phyloP scores from a whole-genome alignment of 108 stramenopile species.

The Parietichytrium sp. region DNA sequence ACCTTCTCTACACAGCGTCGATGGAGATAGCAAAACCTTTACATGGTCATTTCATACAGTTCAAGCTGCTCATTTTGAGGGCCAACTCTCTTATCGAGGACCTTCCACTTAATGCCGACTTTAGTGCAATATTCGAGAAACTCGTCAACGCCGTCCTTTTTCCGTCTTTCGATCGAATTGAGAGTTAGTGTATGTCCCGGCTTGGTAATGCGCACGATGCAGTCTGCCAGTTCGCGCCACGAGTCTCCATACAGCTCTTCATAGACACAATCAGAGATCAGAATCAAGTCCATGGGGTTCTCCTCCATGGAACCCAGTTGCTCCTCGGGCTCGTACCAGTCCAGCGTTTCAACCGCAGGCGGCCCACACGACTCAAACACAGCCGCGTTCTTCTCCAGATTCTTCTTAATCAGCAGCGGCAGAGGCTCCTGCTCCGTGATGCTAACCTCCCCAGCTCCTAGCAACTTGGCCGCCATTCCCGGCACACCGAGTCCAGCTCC shows the following conservation, averaged over 20 bases:
- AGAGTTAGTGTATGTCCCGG: background rate
- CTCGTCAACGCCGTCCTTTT: constrained; percentile 18
- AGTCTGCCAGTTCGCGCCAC: constrained; percentile 24
- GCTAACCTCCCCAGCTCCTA: constrained; percentile 6
- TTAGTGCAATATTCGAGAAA: background rate
- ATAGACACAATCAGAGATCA: constrained; percentile 32
- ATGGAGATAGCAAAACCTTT: no score
- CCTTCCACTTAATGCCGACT: background rate
- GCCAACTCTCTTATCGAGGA: background rate
- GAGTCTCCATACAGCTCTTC: constrained; percentile 34
- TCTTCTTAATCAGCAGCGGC: background rate
- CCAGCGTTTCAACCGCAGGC: constrained; percentile 11
- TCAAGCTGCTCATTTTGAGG: constrained; percentile 29
- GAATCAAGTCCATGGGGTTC: constrained; percentile 11
- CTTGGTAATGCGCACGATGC: background rate
- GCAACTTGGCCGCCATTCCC: background rate
- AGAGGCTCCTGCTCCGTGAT: constrained; percentile 36
- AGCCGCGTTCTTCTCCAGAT: background rate
- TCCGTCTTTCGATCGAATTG: constrained; percentile 17
- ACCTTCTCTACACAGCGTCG: no score
- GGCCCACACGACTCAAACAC: background rate
- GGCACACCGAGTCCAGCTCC: constrained; percentile 10
- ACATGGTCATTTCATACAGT: constrained; percentile 33
- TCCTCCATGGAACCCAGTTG: background rate
- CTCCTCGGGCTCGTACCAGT: constrained; percentile 33